Evolutionary conservation across 495 filamentous ascomycete species (phyloP).

Genomic region (Aspergillus saccharolyticus): DNA sequence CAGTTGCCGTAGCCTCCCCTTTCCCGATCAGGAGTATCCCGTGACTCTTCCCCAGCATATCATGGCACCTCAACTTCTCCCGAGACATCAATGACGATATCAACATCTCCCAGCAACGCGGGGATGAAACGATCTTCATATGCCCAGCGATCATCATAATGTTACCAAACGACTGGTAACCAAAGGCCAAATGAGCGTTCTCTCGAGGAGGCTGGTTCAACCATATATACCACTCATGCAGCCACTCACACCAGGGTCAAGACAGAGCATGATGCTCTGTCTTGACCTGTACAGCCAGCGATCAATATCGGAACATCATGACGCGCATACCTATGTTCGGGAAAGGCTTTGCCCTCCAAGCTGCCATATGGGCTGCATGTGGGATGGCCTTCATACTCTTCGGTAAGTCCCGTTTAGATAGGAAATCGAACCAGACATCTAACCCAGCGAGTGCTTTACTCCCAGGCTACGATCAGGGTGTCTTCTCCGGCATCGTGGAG

Average conservation of each 20-base stretch:
- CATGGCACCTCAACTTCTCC: no score
- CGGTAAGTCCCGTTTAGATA: slow-evolving; percentile 5
- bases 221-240: not conserved
- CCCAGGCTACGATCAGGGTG: slow-evolving; percentile 51
- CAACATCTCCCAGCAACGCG: not conserved
- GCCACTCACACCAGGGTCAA: not conserved
- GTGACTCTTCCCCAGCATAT: not conserved
- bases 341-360: slow-evolving; percentile 16
- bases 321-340: slow-evolving; percentile 17
- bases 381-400: slow-evolving; percentile 25
- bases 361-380: slow-evolving; percentile 20
- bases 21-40: not conserved
- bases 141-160: not conserved
- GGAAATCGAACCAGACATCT: not conserved
- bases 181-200: not conserved
- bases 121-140: not conserved
- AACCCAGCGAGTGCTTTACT: not conserved
- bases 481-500: slow-evolving; percentile 47
- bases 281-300: not conserved
- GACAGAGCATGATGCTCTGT: not conserved
- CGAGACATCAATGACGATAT: not conserved
- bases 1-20: not conserved
- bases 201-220: not conserved
- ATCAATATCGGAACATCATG: slow-evolving; percentile 5
- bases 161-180: not conserved